Base-by-base conservation (phyloP, 371 early-diverging fungal species). In the Apophysomyces trapeziformis region DNA sequence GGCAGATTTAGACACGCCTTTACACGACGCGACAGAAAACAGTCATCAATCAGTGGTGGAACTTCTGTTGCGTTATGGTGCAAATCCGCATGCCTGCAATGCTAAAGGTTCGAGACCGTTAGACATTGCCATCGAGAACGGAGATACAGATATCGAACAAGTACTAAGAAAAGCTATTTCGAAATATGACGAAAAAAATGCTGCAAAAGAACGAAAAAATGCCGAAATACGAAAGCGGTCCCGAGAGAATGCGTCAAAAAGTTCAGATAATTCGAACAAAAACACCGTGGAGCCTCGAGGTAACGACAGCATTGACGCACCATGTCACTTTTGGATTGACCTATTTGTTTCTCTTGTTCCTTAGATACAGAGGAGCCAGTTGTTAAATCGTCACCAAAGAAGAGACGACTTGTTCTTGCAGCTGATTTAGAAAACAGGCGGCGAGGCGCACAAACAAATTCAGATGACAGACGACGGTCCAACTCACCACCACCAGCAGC, bases 1-100 rank as follows among this genome's bases (percentile, higher is more conserved):
- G 2, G 85, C 82, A 38, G 90, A 89, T 60, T 84, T 83, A 8
- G 87, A 92, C 45, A 94, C 95, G 8, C 90, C 95, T 4, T 70
- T 95, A 13, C 94, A 93, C 64, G 94, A 93, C 64, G 93, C 94
- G 4, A 85, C 87, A 9, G 90, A 89, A 21, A 89, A 92, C 45
- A 85, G 85, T 1, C 89, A 90, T 62, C 63, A 73, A 1, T 84
- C 88, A 16, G 89, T 92, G 6, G 89, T 89, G 1, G 73, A 78
- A 37, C 70, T 84, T 16, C 66, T 93, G 57, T 67, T 92, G 11
- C 69, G 68, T n/a, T 77, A 82, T 66, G 90, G 90, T 57, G 91
- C 93, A 0, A 77, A 80, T 62, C 73, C 79, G 0, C 70, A 67
- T 61, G 69, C 80, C 7, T 73, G 76, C 5, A 88, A 91, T 68